These are phyloP conservation scores for Globisporangium nunn DNA, from an alignment of 352 stramenopile species.

Conservation along the genomic window DNA sequence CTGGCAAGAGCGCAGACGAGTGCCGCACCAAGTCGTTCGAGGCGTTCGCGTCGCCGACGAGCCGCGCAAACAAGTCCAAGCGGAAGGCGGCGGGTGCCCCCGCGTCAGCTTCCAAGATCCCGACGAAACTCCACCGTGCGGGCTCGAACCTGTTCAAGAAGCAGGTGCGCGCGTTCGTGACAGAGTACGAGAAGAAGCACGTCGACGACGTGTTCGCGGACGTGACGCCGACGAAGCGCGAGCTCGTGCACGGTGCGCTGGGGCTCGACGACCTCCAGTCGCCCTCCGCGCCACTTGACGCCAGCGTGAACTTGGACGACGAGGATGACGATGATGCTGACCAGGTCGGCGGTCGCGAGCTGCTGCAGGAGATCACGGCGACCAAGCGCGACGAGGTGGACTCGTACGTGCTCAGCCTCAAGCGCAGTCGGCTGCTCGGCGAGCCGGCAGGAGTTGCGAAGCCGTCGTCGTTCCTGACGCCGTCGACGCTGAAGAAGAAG, in stretches of 20 bases:
- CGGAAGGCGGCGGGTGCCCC: constrained; percentile 5
- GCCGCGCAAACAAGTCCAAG: constrained; percentile 20
- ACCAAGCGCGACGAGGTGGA: constrained; percentile 67
- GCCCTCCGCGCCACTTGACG: constrained; percentile 14
- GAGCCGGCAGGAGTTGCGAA: constrained; percentile 1
- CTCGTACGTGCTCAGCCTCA: constrained; percentile 65
- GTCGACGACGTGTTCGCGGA: constrained; percentile 60
- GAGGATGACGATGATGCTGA: constrained; percentile 34
- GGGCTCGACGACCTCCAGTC: constrained; percentile 50
- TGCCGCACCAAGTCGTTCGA: constrained; percentile 60
- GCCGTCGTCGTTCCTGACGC: constrained; percentile 6
- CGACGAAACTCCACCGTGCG: constrained; percentile 51
- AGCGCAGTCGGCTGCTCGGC: constrained; percentile 31
- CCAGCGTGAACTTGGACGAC: constrained; percentile 19
- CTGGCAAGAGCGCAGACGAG: constrained; percentile 49
- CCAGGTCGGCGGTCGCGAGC: constrained; percentile 17
- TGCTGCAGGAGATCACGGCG: constrained; percentile 48
- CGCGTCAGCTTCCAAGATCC: constrained; percentile 12
- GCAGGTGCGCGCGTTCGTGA: constrained; percentile 72
- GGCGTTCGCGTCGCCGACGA: constrained; percentile 36
- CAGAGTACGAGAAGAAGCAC: constrained; percentile 66
- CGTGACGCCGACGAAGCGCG: constrained; percentile 36
- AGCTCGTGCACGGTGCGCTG: constrained; percentile 18
- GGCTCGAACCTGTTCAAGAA: constrained; percentile 81
- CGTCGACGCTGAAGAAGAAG: constrained; percentile 18